A percentile compares a stretch with the other conserved stretches of the same genome.
phyloP scores from a whole-genome alignment of 768 basidiomycete species.

The Tephrocybe sp. region DNA sequence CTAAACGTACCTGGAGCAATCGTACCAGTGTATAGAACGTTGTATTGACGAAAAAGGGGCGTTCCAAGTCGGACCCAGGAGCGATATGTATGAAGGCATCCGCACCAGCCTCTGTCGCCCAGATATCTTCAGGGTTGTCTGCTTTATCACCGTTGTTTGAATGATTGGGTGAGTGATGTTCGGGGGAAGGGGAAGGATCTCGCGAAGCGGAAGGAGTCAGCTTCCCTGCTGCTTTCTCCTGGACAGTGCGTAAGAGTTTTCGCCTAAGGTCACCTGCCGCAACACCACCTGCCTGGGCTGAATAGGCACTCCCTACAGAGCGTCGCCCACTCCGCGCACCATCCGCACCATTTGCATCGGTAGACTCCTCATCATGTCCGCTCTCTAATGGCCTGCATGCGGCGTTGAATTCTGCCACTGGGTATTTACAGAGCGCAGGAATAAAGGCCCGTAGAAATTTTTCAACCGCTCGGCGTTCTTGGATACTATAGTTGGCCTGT shows the following conservation, averaged over 20 bases:
- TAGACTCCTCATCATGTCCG: slow-evolving; percentile 39
- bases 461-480: slow-evolving; percentile 83
- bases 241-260: slow-evolving; percentile 74
- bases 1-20: slow-evolving; percentile 70
- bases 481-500: slow-evolving; percentile 65
- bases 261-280: slow-evolving; percentile 71
- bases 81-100: slow-evolving; percentile 22
- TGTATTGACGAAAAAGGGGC: slow-evolving; percentile 87
- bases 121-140: slow-evolving; percentile 44
- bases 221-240: slow-evolving; percentile 46
- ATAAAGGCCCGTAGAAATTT: slow-evolving; percentile 82
- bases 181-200: slow-evolving; percentile 36
- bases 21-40: slow-evolving; percentile 90
- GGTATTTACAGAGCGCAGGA: slow-evolving; percentile 74
- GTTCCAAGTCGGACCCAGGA: slow-evolving; percentile 29
- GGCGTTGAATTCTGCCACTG: slow-evolving; percentile 63
- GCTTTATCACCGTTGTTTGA: slow-evolving; percentile 28
- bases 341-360: slow-evolving; percentile 30
- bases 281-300: slow-evolving; percentile 42
- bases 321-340: slow-evolving; percentile 43
- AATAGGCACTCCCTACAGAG: slow-evolving; percentile 40
- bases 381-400: slow-evolving; percentile 57
- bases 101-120: slow-evolving; percentile 55
- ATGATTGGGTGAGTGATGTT: slow-evolving; percentile 29
- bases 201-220: slow-evolving; percentile 40